Conservation (phyloP, 257 asterid genomes). For the Lycium barbarum region DNA sequence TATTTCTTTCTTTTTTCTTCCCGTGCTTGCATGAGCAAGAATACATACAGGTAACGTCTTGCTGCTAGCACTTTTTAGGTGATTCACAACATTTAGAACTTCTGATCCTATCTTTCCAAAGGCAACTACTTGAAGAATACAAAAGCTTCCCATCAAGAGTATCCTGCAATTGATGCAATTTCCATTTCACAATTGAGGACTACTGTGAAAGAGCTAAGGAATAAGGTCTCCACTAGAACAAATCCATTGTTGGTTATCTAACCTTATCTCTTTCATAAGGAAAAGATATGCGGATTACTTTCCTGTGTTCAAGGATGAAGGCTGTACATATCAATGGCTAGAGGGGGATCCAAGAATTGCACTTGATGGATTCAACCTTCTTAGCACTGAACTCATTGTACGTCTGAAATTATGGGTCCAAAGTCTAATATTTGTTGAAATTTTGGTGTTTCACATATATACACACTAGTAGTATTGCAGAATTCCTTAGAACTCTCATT, state of each 20-base stretch:
- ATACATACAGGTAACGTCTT: not conserved
- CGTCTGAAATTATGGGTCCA: not conserved
- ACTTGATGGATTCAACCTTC: not conserved
- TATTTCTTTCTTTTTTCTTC: constrained; percentile 22
- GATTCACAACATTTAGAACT: not conserved
- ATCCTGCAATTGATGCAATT: not conserved
- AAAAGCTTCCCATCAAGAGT: not conserved
- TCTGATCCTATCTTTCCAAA: constrained; percentile 6
- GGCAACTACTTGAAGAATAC: not conserved
- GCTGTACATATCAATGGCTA: not conserved
- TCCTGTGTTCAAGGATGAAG: not conserved
- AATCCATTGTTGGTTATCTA: not conserved
- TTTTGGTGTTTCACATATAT: not conserved
- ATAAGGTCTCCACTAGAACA: constrained; percentile 1
- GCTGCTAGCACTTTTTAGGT: constrained; percentile 7
- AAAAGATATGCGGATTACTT: not conserved
- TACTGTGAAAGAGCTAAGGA: constrained; percentile 3
- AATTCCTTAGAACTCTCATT: too few relatives aligned
- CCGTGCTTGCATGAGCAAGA: not conserved
- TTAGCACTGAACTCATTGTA: not conserved
- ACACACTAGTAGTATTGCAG: not conserved
- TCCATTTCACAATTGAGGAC: not conserved
- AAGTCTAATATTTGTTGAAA: not conserved
- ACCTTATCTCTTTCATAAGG: not conserved
- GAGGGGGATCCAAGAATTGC: not conserved